Base-by-base conservation (phyloP, 345 rosid genomes). In the Schrenkiella parvula region DNA sequence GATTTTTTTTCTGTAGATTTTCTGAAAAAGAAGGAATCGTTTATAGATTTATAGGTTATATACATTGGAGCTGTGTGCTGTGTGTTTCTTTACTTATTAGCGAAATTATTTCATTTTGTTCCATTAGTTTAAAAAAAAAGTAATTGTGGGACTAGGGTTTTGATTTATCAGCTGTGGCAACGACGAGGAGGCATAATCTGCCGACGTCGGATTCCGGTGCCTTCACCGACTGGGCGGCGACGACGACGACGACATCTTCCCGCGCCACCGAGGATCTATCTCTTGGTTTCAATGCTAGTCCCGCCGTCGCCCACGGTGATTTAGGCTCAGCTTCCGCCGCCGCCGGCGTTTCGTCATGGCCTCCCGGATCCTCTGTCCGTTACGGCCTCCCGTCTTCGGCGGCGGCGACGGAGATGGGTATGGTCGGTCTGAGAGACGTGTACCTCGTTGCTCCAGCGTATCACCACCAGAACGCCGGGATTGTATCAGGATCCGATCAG, bases 231-330 rank as follows among this genome's bases (percentile, higher is more conserved):
- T 93, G 97, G 98, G 80, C 87, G 3, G 64, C 88, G 10, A 70
- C 92, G 18, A 72, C 91, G 18, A 72, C 91, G 28, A 73, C 95
- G 48, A 70, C 90, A 28, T 66, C 89, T 35, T 79, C 89, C 39
- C 90, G 87, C 15, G 84, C 86, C 43, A 82, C 91, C 9, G 96
- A 88, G 82, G 98, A 95, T 65, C 93, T 95, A 25, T 95, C 98
- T 4, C 96, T 95, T 76, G 99, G 99, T 76, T 95, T 91, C 81
- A 95, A 87, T 86, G 96, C 93, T 79, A 92, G 86, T 22, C 86
- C 93, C 65, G 10, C 87, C 42, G 68, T 74, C 2, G 73, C 76
- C 4, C 79, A 86, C 66, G 73, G 72, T 28, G 67, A 78, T 9
- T 35, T 78, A 13, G 71, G 47, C 73, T 72, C 78, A 17, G 77